Base-by-base conservation (phyloP, 2,329 filamentous ascomycete genomes). In the Ceratocystis papillata region DNA sequence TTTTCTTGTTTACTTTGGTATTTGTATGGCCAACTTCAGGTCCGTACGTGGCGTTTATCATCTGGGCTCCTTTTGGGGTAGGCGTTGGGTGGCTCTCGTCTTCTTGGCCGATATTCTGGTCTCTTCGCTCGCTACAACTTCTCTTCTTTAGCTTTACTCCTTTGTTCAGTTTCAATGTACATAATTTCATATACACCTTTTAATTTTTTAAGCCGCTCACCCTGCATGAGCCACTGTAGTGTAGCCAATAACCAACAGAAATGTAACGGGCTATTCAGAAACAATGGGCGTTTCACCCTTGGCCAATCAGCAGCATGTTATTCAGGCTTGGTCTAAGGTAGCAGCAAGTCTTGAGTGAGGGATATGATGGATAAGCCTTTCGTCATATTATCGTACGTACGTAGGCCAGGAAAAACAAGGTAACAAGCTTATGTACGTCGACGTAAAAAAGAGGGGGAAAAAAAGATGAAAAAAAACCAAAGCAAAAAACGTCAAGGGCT, bases 161-260 rank as follows among this genome's bases (percentile, higher is more conserved):
- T 46, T 63, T 60, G 5, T 63, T 62, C 45, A 55, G n/a, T 53
- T 67, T 53, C 33, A 62, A 50, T 64, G 50, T 64, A 67, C 15
- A 67, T 67, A 67, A 28, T 28, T 67, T 60, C 41, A 50, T 67
- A 67, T 67, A 65, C 62, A 64, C 50, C 55, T 55, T 66, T 66
- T 63, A 46, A 41, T 65, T 60, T 59, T 60, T 60, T 63, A 37
- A 28, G 48, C 3, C 5, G 20, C 20, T 15, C n/a, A 28, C 20
- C 10, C 37, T 41, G 37, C 10, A 41, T 15, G 37, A 41, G 37
- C 37, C 37, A 41, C 37, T 4, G 37, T 41, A 41, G 37, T 41
- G 10, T 41, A 41, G 37, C 10, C 37, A 41, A 1, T 15, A 41
- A 41, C 3, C 10, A 41, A 15, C 10, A 37, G 3, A 37, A 41